A percentile compares a stretch with the other conserved stretches of the same genome.
These are phyloP conservation scores for Hypholoma sublateritium DNA, from an alignment of 768 basidiomycete species.

Conservation along the genomic window DNA sequence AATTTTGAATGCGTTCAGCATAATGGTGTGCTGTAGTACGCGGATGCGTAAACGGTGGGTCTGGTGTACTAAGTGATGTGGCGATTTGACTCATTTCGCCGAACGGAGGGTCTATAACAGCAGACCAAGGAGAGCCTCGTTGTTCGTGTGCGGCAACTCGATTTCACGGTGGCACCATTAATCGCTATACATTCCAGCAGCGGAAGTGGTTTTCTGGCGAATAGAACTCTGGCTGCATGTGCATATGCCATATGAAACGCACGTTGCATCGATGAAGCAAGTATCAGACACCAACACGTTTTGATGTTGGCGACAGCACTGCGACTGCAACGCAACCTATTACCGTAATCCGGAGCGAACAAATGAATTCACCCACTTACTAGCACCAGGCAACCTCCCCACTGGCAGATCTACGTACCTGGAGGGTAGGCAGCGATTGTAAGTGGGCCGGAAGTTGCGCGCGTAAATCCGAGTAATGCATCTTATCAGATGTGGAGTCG, in stretches of 20 bases:
- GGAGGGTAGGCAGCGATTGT: too few species aligned
- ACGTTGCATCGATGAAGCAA: conserved; percentile 8
- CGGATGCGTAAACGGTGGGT: background rate
- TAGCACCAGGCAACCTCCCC: too few species aligned
- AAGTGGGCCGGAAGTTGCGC: too few species aligned
- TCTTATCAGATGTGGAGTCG: too few species aligned
- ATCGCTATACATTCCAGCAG: too few species aligned
- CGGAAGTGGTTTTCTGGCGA: too few species aligned
- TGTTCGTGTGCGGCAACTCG: conserved; percentile 12
- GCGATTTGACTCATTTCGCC: background rate
- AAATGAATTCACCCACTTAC: background rate
- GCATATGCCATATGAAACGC: conserved; percentile 15
- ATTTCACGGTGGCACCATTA: background rate
- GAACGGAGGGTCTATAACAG: background rate
- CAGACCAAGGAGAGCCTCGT: conserved; percentile 10
- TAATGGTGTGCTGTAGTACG: conserved; percentile 14
- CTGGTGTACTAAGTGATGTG: background rate
- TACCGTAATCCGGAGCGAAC: background rate
- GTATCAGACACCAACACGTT: conserved; percentile 1
- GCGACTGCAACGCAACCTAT: background rate
- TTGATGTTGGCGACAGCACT: background rate
- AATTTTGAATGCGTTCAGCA: conserved; percentile 79
- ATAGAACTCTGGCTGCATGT: background rate
- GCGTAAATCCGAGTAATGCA: too few species aligned
- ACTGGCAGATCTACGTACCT: too few species aligned